Evolutionary conservation across 768 basidiomycete species (phyloP).

Genomic region (Paxillus involutus): DNA sequence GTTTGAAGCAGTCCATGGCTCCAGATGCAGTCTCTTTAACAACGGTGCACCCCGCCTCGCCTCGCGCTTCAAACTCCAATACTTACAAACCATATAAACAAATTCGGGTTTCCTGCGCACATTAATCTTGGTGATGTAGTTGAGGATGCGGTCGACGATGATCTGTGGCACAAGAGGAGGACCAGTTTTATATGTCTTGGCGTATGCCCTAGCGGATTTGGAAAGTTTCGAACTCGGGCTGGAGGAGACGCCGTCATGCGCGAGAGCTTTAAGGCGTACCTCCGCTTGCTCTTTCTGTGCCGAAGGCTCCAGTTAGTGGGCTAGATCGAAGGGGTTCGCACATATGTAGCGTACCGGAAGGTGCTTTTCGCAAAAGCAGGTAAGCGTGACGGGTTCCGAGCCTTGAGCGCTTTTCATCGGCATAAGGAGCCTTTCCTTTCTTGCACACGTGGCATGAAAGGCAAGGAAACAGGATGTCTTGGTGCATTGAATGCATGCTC

Average conservation of each 20-base stretch:
- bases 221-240: constrained; percentile 47
- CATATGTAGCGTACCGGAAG: constrained; percentile 62
- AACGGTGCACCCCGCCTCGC: constrained; percentile 90
- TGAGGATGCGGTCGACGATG: constrained; percentile 75
- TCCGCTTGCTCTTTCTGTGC: constrained; percentile 69
- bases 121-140: constrained; percentile 68
- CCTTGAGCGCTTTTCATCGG: constrained; percentile 86
- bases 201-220: constrained; percentile 87
- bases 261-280: constrained; percentile 56
- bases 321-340: background rate
- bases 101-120: constrained; percentile 79
- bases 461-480: constrained; percentile 89
- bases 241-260: constrained; percentile 37
- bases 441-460: constrained; percentile 93
- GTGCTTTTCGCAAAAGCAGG: constrained; percentile 88
- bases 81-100: constrained; percentile 75
- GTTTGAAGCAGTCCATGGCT: constrained; percentile 92
- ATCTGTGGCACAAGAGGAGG: constrained; percentile 89
- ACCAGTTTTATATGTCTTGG: constrained; percentile 88
- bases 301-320: background rate
- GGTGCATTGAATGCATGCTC: constrained; percentile 96
- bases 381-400: constrained; percentile 68
- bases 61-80: constrained; percentile 98
- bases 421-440: constrained; percentile 79
- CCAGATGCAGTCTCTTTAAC: constrained; percentile 88